Conservation (phyloP, 176 grass and related monocot genomes). For the Elaeis guineensis region DNA sequence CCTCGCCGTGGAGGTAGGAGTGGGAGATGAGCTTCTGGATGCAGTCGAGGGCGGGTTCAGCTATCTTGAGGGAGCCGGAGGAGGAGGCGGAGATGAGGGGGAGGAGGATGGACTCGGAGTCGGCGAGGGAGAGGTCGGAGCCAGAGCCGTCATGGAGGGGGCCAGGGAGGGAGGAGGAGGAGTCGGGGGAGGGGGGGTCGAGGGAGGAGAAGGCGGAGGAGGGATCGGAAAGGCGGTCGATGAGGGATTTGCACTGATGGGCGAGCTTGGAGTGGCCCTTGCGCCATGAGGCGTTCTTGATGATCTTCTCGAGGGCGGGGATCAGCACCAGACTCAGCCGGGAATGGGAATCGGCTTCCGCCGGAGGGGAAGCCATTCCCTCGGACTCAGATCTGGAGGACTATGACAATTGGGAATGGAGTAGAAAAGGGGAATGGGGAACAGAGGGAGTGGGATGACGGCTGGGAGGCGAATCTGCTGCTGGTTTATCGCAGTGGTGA, state of each 20-base stretch:
- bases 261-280: slow-evolving; percentile 99
- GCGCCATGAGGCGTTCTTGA: slow-evolving; percentile 88
- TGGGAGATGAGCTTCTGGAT: slow-evolving; percentile 84
- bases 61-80: slow-evolving; percentile 66
- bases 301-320: slow-evolving; percentile 89
- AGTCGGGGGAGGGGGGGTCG: slow-evolving; percentile 40
- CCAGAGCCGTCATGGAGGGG: slow-evolving; percentile 39
- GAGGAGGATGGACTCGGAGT: slow-evolving; percentile 66
- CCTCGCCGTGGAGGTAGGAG: slow-evolving; percentile 93
- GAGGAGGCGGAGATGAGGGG: slow-evolving; percentile 53
- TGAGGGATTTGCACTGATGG: slow-evolving; percentile 82
- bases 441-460: no score
- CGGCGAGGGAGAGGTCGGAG: slow-evolving; percentile 48
- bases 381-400: slow-evolving; percentile 6
- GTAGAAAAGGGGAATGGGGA: no score
- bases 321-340: slow-evolving; percentile 55
- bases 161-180: slow-evolving; percentile 67
- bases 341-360: slow-evolving; percentile 57
- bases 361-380: slow-evolving; percentile 23
- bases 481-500: no score
- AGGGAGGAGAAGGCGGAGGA: slow-evolving; percentile 13
- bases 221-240: slow-evolving; percentile 65
- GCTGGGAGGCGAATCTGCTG: no score
- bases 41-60: slow-evolving; percentile 64
- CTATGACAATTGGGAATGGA: background rate